phyloP scores from a whole-genome alignment of 768 basidiomycete species.

The Postia placenta region DNA sequence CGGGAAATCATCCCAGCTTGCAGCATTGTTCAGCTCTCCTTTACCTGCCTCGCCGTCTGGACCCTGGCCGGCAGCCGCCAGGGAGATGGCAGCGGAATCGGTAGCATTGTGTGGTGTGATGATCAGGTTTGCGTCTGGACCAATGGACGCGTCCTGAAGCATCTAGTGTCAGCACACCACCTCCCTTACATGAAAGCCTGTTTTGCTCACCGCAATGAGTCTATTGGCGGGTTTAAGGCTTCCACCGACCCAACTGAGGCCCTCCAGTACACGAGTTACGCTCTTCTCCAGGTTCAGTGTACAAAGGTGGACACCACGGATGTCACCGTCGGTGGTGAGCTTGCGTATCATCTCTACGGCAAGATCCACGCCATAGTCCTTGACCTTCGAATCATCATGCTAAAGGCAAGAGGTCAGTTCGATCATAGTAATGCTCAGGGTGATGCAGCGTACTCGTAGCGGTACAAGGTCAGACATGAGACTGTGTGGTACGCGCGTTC shows the following conservation, averaged over 20 bases:
- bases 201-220: constrained; percentile 52
- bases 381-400: constrained; percentile 92
- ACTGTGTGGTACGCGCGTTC: constrained; percentile 63
- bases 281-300: constrained; percentile 98
- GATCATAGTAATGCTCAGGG: neutral
- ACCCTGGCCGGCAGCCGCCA: constrained; percentile 40
- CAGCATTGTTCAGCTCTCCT: constrained; percentile 71
- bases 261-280: constrained; percentile 78
- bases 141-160: constrained; percentile 23
- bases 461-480: constrained; percentile 63
- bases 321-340: constrained; percentile 46
- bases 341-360: constrained; percentile 74
- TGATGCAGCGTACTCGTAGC: constrained; percentile 55
- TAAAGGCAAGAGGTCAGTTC: constrained; percentile 26
- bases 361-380: constrained; percentile 87
- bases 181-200: constrained; percentile 2
- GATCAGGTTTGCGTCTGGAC: constrained; percentile 31
- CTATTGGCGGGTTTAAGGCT: constrained; percentile 45
- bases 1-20: constrained; percentile 93
- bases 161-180: too few species aligned
- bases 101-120: constrained; percentile 65
- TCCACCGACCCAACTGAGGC: constrained; percentile 60
- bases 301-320: constrained; percentile 86
- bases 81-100: constrained; percentile 49
- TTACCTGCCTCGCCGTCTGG: constrained; percentile 54